These are phyloP conservation scores for Leptographium galeiforme DNA, from an alignment of 2,329 filamentous ascomycete species.

Conservation along the genomic window DNA sequence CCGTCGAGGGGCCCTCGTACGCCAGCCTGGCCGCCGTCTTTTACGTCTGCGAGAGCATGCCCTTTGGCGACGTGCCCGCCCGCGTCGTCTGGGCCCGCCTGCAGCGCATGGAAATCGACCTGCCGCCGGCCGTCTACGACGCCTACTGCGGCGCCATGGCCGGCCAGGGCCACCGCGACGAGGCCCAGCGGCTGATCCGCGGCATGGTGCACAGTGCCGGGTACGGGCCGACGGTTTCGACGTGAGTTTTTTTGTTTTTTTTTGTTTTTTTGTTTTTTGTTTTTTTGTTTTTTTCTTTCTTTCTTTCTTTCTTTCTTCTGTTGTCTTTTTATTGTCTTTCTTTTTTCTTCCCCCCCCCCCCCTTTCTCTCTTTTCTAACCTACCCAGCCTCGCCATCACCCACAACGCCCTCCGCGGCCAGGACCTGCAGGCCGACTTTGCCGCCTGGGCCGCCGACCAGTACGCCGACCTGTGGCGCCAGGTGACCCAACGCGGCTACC, in stretches of 20 bases:
- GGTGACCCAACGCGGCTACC: slow-evolving; percentile 41
- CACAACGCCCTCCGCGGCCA: slow-evolving; percentile 60
- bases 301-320: not conserved
- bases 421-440: slow-evolving; percentile 53
- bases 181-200: slow-evolving; percentile 52
- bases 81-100: slow-evolving; percentile 60
- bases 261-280: not conserved
- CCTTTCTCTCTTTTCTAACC: not conserved
- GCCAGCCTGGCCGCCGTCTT: slow-evolving; percentile 71
- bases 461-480: slow-evolving; percentile 59
- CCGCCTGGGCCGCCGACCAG: slow-evolving; percentile 56
- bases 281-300: not conserved
- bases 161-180: slow-evolving; percentile 55
- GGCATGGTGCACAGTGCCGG: slow-evolving; percentile 55
- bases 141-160: slow-evolving; percentile 68
- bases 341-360: not conserved
- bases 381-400: slow-evolving; percentile 55
- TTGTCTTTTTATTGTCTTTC: too few relatives aligned
- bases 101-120: slow-evolving; percentile 60
- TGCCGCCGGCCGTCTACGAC: slow-evolving; percentile 60
- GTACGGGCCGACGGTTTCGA: slow-evolving; percentile 50
- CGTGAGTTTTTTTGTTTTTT: slow-evolving; percentile 41
- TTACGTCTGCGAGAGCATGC: slow-evolving; percentile 55
- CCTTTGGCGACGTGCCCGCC: slow-evolving; percentile 44
- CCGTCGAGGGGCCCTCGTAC: slow-evolving; percentile 75